Evolutionary conservation across 176 grass and related monocot genomes (phyloP), one percentile per base, ranked within the genome.

Genomic region (Phoenix dactylifera): DNA sequence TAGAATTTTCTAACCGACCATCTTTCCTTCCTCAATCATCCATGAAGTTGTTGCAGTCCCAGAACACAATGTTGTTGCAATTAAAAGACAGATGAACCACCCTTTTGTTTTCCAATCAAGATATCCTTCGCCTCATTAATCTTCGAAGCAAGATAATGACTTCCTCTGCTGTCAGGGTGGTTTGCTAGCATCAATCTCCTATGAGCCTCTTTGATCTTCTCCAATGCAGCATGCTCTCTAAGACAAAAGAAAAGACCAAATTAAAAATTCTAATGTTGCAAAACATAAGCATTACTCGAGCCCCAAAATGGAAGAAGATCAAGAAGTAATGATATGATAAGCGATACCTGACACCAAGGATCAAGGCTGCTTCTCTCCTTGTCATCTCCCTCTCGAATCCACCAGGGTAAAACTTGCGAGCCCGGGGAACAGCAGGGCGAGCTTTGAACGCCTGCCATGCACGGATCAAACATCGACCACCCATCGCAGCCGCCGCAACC

Each of bases 51-150:
- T 24, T 51, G 55, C 53, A 20, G 12, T 44, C 9, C 35, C 20
- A 20, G 2, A 35, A 22, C 63, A 30, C 28, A 30, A 30, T 30
- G 28, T 62, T 73, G 17, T 17, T 54, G 48, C 23, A 20, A 30
- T 49, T 79, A 90, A 82, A 86, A 90, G 1, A 77, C 5, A 0
- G 75, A 80, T 52, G 77, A 50, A 3, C 87, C 84, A 0, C 77
- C 75, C 44, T 80, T 80, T 0, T 65, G 64, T 69, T 86, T 92
- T 3, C 87, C 79, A 51, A 59, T 49, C 28, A 98, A 64, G 25
- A 88, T 78, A 30, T 98, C 93, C 76, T 98, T 98, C 22, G 93
- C 93, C 79, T 92, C 87, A 3, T 92, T 92, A 22, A 89, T 89
- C 66, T 92, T 92, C 0, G 79, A 88, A 1, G 93, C 93, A 0